A percentile compares a stretch with the other conserved stretches of the same genome.
Evolutionary conservation across 1,284 basidiomycete species (phyloP).

Genomic region (Filobasidium uniguttulatum): DNA sequence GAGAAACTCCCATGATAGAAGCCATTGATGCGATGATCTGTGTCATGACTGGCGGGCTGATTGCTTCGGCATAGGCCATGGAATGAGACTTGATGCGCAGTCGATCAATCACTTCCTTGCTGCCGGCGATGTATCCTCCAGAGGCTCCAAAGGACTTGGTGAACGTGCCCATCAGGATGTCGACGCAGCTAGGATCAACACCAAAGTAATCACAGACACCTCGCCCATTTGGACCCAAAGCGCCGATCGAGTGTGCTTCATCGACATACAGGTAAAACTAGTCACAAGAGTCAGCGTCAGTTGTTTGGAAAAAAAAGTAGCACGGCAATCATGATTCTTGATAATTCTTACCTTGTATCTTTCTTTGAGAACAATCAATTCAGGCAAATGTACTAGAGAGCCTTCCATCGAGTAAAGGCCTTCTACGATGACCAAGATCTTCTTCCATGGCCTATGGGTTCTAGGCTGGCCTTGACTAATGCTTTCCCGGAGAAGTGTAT

Average conservation of each 20-base stretch:
- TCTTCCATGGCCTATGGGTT: constrained; percentile 97
- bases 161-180: constrained; percentile 97
- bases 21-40: constrained; percentile 89
- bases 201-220: constrained; percentile 94
- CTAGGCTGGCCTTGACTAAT: constrained; percentile 96
- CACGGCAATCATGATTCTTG: neutral
- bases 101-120: constrained; percentile 62
- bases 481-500: constrained; percentile 69
- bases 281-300: constrained; percentile 1
- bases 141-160: constrained; percentile 92
- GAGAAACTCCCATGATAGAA: constrained; percentile 80
- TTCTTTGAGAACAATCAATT: constrained; percentile 73
- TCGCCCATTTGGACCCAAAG: constrained; percentile 81
- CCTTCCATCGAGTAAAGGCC: constrained; percentile 98
- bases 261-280: constrained; percentile 94
- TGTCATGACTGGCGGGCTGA: constrained; percentile 77
- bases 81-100: constrained; percentile 73
- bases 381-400: constrained; percentile 72
- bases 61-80: constrained; percentile 77
- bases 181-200: constrained; percentile 64
- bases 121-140: constrained; percentile 81
- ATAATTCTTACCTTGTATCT: constrained; percentile 68
- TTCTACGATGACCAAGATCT: constrained; percentile 89
- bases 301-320: neutral
- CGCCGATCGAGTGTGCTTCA: constrained; percentile 95